These are phyloP conservation scores for Gyromitra esculenta DNA, from an alignment of 2,329 filamentous ascomycete species.

Conservation along the genomic window DNA sequence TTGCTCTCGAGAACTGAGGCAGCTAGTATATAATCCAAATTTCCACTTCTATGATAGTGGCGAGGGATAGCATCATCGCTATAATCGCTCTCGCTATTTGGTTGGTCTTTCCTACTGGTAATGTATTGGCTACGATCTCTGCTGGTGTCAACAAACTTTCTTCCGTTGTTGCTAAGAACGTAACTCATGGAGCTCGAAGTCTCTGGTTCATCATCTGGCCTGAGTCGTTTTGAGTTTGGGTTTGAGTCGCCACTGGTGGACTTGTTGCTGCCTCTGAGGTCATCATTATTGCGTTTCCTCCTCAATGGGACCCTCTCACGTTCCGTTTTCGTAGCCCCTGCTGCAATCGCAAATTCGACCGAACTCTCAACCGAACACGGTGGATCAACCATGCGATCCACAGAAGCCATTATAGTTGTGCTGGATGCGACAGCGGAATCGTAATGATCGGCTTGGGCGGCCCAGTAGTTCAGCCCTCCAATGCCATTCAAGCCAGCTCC, in stretches of 20 bases:
- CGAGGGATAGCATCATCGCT: background rate
- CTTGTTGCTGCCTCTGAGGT: conserved; percentile 17
- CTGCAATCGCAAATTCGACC: background rate
- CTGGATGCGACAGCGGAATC: background rate
- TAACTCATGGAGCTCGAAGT: background rate
- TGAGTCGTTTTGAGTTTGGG: background rate
- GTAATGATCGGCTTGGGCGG: conserved; percentile 3
- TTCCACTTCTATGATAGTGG: too few species aligned
- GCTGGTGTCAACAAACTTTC: background rate
- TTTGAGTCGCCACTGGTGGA: background rate
- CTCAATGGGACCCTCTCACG: conserved; percentile 5
- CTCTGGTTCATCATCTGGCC: background rate
- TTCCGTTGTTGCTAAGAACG: background rate
- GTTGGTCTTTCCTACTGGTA: background rate
- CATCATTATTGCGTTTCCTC: conserved; percentile 1
- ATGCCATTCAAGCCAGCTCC: conserved; percentile 15
- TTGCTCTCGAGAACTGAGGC: too few species aligned
- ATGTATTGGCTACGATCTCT: background rate
- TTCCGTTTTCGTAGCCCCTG: background rate
- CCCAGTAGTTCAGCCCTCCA: conserved; percentile 33
- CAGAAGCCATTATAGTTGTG: background rate
- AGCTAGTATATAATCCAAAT: too few species aligned
- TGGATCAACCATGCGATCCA: background rate
- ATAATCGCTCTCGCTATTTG: background rate
- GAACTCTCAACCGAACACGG: background rate